Percentiles rank a stretch among this genome's conserved stretches.
phyloP scores from a whole-genome alignment of 495 filamentous ascomycete genomes.

The Penicillium maclennaniae region DNA sequence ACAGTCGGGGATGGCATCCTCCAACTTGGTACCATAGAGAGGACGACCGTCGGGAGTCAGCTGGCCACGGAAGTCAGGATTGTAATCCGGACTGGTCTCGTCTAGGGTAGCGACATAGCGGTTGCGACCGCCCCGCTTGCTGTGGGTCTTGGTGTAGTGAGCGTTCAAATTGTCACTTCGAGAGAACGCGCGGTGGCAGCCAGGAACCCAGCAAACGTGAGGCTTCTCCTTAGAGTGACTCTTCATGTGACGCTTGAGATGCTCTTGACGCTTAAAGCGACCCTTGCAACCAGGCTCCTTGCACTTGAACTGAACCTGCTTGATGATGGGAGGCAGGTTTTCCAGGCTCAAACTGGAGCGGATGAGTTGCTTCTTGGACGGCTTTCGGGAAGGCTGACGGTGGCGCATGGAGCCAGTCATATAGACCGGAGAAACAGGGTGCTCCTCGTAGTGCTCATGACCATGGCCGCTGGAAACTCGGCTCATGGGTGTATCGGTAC shows the following conservation, averaged over 20 bases:
- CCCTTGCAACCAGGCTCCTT: slow-evolving; percentile 46
- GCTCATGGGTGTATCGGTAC: slow-evolving; percentile 38
- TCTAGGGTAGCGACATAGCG: slow-evolving; percentile 47
- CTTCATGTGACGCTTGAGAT: slow-evolving; percentile 61
- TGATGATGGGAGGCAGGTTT: slow-evolving; percentile 38
- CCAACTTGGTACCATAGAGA: slow-evolving; percentile 38
- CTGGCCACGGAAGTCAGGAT: slow-evolving; percentile 46
- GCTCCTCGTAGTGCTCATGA: slow-evolving; percentile 39
- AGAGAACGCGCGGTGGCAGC: slow-evolving; percentile 42
- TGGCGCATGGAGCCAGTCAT: slow-evolving; percentile 34
- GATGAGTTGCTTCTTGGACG: slow-evolving; percentile 36
- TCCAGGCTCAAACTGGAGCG: slow-evolving; percentile 41
- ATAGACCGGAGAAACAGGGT: slow-evolving; percentile 36
- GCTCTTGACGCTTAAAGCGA: slow-evolving; percentile 58
- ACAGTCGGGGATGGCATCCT: slow-evolving; percentile 35
- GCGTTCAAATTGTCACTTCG: slow-evolving; percentile 49
- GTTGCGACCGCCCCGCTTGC: slow-evolving; percentile 46
- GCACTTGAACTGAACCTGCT: slow-evolving; percentile 49
- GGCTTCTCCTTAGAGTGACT: slow-evolving; percentile 56
- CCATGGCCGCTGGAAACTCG: slow-evolving; percentile 34
- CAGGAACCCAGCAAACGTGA: slow-evolving; percentile 46
- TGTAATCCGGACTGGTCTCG: slow-evolving; percentile 41
- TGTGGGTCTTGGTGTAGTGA: slow-evolving; percentile 49
- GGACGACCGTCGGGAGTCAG: slow-evolving; percentile 42
- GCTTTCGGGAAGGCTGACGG: slow-evolving; percentile 34